Percentiles rank a stretch among this genome's conserved stretches.
Evolutionary conservation across 192 early-diverging fungal species (phyloP).

Genomic region (Coemansia sp.): DNA sequence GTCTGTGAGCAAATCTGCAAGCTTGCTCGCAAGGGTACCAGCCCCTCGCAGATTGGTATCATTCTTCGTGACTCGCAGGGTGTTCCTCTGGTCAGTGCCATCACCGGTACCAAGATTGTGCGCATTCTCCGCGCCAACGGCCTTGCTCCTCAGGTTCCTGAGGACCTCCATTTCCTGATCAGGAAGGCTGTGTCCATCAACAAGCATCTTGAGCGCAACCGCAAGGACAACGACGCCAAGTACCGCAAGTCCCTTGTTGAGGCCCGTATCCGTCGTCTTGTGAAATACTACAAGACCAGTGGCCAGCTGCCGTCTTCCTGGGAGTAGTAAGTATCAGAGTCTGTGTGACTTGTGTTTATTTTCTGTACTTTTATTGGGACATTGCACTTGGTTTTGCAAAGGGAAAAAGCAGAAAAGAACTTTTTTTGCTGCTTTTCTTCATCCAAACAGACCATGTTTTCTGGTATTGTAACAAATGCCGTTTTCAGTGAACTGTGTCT

Average conservation of each 20-base stretch:
- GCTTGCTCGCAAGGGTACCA: slow-evolving; percentile 98
- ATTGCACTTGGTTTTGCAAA: slow-evolving; percentile 39
- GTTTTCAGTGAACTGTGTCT: slow-evolving; percentile 3
- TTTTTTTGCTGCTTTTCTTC: slow-evolving; percentile 8
- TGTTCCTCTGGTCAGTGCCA: slow-evolving; percentile 92
- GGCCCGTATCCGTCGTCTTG: slow-evolving; percentile 97
- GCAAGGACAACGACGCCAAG: slow-evolving; percentile 99
- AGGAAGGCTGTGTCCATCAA: slow-evolving; percentile 99
- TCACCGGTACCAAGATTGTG: slow-evolving; percentile 99
- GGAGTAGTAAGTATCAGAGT: slow-evolving; percentile 88
- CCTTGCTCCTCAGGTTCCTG: slow-evolving; percentile 92
- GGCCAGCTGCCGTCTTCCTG: slow-evolving; percentile 96
- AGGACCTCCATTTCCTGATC: slow-evolving; percentile 99
- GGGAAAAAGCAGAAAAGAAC: slow-evolving; percentile 5
- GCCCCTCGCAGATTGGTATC: slow-evolving; percentile 98
- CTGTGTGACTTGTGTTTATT: slow-evolving; percentile 14
- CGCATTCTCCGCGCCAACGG: slow-evolving; percentile 98
- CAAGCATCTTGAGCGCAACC: slow-evolving; percentile 98
- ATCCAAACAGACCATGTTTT: slow-evolving; percentile 1
- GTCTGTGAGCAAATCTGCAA: slow-evolving; percentile 99
- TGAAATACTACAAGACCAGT: slow-evolving; percentile 97
- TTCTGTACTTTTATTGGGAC: slow-evolving; percentile 21
- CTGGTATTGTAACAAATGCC: background rate
- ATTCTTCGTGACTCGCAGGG: slow-evolving; percentile 96
- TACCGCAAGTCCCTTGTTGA: slow-evolving; percentile 98